Percentiles rank a stretch among this genome's conserved stretches.
These are phyloP conservation scores for Vitis vinifera DNA, from an alignment of 164 flowering plant genomes.

Conservation along the genomic window ASM3070453v1 NC_081821.1:5193001-5193500, in stretches of 20 bases:
- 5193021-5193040: slow-evolving; percentile 84
- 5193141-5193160: not conserved
- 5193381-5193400: no score
- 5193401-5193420: no score
- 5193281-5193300: not conserved
- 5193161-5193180: not conserved
- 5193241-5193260: not conserved
- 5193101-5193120: slow-evolving; percentile 43
- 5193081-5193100: slow-evolving; percentile 77
- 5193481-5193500: no score
- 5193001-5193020: slow-evolving; percentile 88
- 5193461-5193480: no score
- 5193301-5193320: not conserved
- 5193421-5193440: no score
- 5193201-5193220: not conserved
- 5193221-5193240: not conserved
- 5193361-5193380: no score
- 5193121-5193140: not conserved
- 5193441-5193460: no score
- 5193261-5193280: not conserved
- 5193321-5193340: no score
- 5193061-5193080: slow-evolving; percentile 71
- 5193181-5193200: not conserved
- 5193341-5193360: no score
- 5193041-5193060: slow-evolving; percentile 63